Evolutionary conservation across 169 alveolate genomes (phyloP), one percentile per base, ranked within the genome.

Genomic region (Plasmodium chabaudi): DNA sequence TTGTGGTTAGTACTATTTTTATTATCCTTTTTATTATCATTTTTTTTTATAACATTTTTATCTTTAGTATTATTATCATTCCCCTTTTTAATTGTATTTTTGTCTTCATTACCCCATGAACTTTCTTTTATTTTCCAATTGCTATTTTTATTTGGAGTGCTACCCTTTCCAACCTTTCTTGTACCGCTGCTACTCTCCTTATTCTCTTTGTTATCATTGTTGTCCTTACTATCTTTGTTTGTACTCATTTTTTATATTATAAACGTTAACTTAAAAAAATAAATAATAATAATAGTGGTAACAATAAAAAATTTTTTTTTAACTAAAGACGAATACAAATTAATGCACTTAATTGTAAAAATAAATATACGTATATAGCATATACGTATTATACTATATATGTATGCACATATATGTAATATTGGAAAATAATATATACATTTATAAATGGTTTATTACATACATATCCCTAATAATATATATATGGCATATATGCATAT

Each of bases 111-210:
- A 27, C 15, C 44, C 61, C 39, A 63, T 63, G 59, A 73, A 17
- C 25, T 72, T 44, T 72, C 87, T 23, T 72, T 72, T 39, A 57
- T 19, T 61, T 63, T 75, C 12, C 64, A 73, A 25, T 39, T 75
- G 34, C 42, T 23, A 47, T 59, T 34, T 19, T 75, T 75, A 12
- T 39, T 42, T 49, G 60, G 13, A 44, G 44, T 69, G 39, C 27
- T 39, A 44, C 15, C 42, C n/a, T 72, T 72, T 21, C 5, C 71
- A 72, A 17, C 64, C 34, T 72, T 72, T 47, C 19, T 57, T 15
- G 2, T 4, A 5, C 13, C 19, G 17, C 10, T 57, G 7, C 13
- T 27, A 17, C 19, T 57, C 5, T 51, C 55, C 1, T 19, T 71
- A 59, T 39, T 71, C 5, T 17, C 44, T 15, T 23, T 19, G 61